Base-by-base conservation (phyloP, 768 basidiomycete species). In the Psilocybe azurescens region DNA sequence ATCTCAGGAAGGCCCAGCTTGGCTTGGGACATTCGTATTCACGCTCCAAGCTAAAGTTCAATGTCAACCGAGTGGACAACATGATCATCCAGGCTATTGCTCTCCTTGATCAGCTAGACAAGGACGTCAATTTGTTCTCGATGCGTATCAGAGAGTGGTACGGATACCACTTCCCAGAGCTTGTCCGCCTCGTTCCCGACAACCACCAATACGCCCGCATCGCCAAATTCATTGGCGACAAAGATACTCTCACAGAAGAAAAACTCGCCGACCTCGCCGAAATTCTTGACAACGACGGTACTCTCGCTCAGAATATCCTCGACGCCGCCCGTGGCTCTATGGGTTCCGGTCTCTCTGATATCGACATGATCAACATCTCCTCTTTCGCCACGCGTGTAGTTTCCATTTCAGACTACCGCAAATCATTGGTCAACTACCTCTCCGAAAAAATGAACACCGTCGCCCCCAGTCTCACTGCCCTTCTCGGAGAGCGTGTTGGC, bases 1-100 rank as follows among this genome's bases (percentile, higher is more conserved):
- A 99, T 83, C 83, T 97, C 67, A 86, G 83, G 62, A 93, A 96
- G 71, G 94, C 97, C 16, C 97, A 99, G 71, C 91, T 99, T 67
- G 97, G 97, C 72, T 84, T 99, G 53, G 97, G 97, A 30, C 97
- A 99, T 83, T 94, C 95, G 3, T 98, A 97, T 81, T 97, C 95
- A 24, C 90, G 97, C 65, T 91, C 96, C 44, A 99, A 98, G 75
- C 90, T 98, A 65, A 99, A 99, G 79, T 98, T 95, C 86, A 96
- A 95, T 77, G 94, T 95, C 58, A 96, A 96, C 82, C 85, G 94
- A 56, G 87, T 93, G 59, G 95, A 97, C 79, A 97, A 99, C 83
- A 99, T 99, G 97, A 98, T 99, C 78, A 99, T 99, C 69, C 97
- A 98, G 78, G 97, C 97, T 62, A 98, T 99, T 73, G 93, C 96